Conservation (phyloP, 495 filamentous ascomycete species). For the Penicillium soppii region DNA sequence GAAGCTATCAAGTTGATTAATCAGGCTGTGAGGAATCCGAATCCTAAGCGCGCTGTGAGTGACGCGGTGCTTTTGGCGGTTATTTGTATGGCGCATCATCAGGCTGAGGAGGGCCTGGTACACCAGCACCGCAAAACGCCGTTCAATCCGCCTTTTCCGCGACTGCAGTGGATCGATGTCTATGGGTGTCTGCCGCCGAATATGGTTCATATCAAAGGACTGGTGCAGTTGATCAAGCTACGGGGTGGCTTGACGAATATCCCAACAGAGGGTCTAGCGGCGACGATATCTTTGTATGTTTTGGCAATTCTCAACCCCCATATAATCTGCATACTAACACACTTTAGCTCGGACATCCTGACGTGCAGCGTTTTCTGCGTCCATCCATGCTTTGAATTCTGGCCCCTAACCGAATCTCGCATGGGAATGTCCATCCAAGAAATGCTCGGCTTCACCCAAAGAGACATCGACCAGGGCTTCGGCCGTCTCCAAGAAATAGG, state of each 20-base stretch:
- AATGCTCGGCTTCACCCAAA: slow-evolving; percentile 25
- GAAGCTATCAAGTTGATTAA: slow-evolving; percentile 40
- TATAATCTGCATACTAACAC: slow-evolving; percentile 1
- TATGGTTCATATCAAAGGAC: slow-evolving; percentile 36
- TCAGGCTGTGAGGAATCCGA: slow-evolving; percentile 22
- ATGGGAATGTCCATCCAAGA: slow-evolving; percentile 22
- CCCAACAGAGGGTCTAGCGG: slow-evolving; percentile 27
- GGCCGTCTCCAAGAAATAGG: slow-evolving; percentile 29
- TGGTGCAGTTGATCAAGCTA: slow-evolving; percentile 35
- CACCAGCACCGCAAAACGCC: slow-evolving; percentile 22
- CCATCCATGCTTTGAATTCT: slow-evolving; percentile 34
- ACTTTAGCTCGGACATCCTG: slow-evolving; percentile 36
- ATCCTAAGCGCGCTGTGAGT: slow-evolving; percentile 30
- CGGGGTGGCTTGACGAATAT: slow-evolving; percentile 38
- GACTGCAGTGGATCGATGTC: slow-evolving; percentile 43
- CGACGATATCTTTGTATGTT: slow-evolving; percentile 39
- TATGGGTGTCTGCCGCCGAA: slow-evolving; percentile 40
- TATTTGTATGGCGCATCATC: slow-evolving; percentile 43
- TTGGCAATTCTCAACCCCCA: neutral
- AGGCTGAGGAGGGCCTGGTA: slow-evolving; percentile 16
- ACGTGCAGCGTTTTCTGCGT: slow-evolving; percentile 28
- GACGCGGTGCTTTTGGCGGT: slow-evolving; percentile 42
- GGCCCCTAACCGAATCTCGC: slow-evolving; percentile 27
- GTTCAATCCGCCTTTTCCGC: slow-evolving; percentile 38
- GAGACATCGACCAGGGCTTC: slow-evolving; percentile 26